Evolutionary conservation across 139 green algal genomes (phyloP).

Genomic region (Micractinium sp.): DNA sequence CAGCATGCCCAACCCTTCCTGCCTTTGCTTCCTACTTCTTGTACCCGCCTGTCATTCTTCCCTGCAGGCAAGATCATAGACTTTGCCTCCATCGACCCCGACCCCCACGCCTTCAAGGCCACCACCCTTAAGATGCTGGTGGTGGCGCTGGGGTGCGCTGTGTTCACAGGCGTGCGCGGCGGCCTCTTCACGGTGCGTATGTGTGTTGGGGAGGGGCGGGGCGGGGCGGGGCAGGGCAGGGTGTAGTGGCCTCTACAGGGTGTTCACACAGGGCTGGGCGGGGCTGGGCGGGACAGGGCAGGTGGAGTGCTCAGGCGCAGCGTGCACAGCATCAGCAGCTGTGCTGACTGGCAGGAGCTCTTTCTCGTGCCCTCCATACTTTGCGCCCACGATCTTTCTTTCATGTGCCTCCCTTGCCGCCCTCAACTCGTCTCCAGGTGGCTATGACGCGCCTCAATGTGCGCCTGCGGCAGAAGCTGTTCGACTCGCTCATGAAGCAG

Average conservation of each 20-base stretch:
- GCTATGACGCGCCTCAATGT: constrained; percentile 65
- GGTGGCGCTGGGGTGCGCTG: constrained; percentile 61
- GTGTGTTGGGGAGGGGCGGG: background rate
- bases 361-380: too few relatives aligned
- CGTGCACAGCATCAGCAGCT: too few relatives aligned
- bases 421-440: background rate
- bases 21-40: too few relatives aligned
- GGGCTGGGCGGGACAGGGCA: too few relatives aligned
- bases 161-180: constrained; percentile 77
- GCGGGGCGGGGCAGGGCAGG: too few relatives aligned
- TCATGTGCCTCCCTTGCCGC: background rate
- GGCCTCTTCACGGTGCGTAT: constrained; percentile 73
- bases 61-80: constrained; percentile 80
- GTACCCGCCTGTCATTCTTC: too few relatives aligned
- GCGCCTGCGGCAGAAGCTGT: constrained; percentile 43
- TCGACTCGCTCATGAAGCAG: constrained; percentile 40
- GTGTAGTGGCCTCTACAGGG: too few relatives aligned
- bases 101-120: constrained; percentile 53
- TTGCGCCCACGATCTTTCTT: too few relatives aligned
- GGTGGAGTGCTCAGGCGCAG: too few relatives aligned
- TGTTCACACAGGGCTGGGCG: too few relatives aligned
- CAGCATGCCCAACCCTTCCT: too few relatives aligned
- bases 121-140: constrained; percentile 69
- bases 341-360: too few relatives aligned
- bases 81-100: constrained; percentile 76